Conservation (phyloP, 257 asterid species). For the Ophiorrhiza pumila region DNA sequence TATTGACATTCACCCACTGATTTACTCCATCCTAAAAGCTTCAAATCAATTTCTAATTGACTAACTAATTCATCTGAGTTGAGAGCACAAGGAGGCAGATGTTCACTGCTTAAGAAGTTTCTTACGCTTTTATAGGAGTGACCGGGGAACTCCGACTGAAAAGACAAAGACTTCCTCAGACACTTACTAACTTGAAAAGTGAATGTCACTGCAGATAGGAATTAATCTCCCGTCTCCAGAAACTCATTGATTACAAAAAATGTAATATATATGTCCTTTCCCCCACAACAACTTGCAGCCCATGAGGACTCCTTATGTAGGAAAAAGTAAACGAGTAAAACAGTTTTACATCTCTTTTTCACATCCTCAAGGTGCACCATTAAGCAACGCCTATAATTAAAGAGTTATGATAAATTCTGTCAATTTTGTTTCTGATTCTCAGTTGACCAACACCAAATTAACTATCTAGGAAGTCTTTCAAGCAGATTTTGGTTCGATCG, state of each 20-base stretch:
- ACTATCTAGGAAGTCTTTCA: background rate
- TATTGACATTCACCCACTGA: background rate
- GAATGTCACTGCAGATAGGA: background rate
- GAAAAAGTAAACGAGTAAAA: background rate
- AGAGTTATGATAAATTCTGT: background rate
- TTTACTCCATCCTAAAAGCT: background rate
- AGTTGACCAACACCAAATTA: background rate
- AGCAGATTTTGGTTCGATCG: background rate
- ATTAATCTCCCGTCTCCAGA: background rate
- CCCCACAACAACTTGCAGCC: background rate
- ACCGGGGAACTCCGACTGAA: too few relatives aligned
- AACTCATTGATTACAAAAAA: background rate
- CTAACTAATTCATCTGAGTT: constrained; percentile 64
- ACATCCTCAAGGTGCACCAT: background rate
- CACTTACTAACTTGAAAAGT: background rate
- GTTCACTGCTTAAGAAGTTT: constrained; percentile 68
- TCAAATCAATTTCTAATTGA: background rate
- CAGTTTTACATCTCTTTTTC: background rate
- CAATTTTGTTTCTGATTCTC: background rate
- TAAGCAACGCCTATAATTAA: background rate
- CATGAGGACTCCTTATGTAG: background rate
- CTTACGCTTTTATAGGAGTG: too few relatives aligned
- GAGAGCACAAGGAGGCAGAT: constrained; percentile 88
- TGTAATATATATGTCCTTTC: background rate
- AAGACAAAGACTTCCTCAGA: too few relatives aligned